Conservation (phyloP, 192 early-diverging fungal species). For the Funneliformis mosseae region DNA sequence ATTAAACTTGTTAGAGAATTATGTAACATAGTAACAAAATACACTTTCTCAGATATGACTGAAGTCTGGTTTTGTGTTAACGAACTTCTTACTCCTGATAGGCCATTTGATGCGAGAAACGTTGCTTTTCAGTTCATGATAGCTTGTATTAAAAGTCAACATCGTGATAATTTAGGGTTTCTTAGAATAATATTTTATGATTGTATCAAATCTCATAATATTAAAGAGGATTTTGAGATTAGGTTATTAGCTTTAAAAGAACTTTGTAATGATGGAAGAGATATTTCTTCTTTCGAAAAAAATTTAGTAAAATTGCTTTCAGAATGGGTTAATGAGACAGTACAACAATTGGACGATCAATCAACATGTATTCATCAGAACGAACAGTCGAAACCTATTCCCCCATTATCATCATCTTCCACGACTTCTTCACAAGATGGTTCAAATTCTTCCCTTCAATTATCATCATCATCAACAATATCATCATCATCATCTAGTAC, state of each 20-base stretch:
- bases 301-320: slow-evolving; percentile 54
- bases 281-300: slow-evolving; percentile 62
- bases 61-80: slow-evolving; percentile 56
- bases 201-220: slow-evolving; percentile 48
- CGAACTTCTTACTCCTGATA: slow-evolving; percentile 48
- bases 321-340: slow-evolving; percentile 51
- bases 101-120: slow-evolving; percentile 53
- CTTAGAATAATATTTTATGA: slow-evolving; percentile 57
- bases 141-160: slow-evolving; percentile 58
- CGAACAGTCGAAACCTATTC: background rate
- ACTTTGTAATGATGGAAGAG: slow-evolving; percentile 57
- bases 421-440: background rate
- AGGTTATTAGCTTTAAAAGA: slow-evolving; percentile 51
- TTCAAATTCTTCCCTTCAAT: background rate
- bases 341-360: slow-evolving; percentile 41
- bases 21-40: slow-evolving; percentile 47
- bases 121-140: slow-evolving; percentile 62
- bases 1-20: slow-evolving; percentile 53
- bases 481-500: background rate
- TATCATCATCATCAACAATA: background rate
- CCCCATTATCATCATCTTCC: slow-evolving; percentile 8
- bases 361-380: background rate
- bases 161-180: slow-evolving; percentile 56
- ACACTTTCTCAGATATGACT: slow-evolving; percentile 55
- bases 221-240: slow-evolving; percentile 56